Evolutionary conservation across 768 basidiomycete genomes (phyloP).

Genomic region (Boletus coccyginus): DNA sequence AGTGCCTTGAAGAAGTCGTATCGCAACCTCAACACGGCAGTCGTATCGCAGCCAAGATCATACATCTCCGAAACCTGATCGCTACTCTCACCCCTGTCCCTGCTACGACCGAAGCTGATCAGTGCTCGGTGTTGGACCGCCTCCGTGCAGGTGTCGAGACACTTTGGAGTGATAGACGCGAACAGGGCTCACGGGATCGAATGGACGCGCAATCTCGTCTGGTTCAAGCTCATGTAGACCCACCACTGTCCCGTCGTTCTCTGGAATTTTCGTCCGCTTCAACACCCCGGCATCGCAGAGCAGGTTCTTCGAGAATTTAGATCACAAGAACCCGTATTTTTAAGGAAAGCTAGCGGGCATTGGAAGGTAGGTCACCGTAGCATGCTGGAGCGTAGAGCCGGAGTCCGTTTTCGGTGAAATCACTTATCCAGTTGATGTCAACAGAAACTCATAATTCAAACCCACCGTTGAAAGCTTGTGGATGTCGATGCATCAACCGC

Average conservation of each 20-base stretch:
- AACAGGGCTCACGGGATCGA: not conserved
- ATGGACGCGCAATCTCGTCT: conserved; percentile 1
- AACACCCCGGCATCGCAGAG: conserved; percentile 14
- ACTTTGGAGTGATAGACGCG: conserved; percentile 19
- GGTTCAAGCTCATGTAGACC: conserved; percentile 1
- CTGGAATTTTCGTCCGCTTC: conserved; percentile 8
- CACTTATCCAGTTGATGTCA: not conserved
- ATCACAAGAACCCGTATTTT: not conserved
- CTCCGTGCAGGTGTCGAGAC: conserved; percentile 19
- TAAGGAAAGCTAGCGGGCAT: not conserved
- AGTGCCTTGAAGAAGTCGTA: not conserved
- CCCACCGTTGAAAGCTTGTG: not conserved
- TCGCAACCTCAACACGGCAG: conserved; percentile 10
- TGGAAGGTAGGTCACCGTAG: not conserved
- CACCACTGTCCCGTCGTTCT: conserved; percentile 2
- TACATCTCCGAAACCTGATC: conserved; percentile 19
- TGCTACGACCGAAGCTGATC: conserved; percentile 17
- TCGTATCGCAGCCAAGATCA: conserved; percentile 21
- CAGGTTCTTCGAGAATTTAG: conserved; percentile 22
- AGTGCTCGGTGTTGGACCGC: conserved; percentile 15
- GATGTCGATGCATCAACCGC: not conserved
- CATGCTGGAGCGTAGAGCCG: not conserved
- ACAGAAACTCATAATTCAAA: not conserved
- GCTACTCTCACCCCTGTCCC: conserved; percentile 22
- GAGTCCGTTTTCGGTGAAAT: not conserved